A percentile compares a stretch with the other conserved stretches of the same genome.
Evolutionary conservation across 768 basidiomycete genomes (phyloP).

Genomic region (Hortiboletus flavorubellus): DNA sequence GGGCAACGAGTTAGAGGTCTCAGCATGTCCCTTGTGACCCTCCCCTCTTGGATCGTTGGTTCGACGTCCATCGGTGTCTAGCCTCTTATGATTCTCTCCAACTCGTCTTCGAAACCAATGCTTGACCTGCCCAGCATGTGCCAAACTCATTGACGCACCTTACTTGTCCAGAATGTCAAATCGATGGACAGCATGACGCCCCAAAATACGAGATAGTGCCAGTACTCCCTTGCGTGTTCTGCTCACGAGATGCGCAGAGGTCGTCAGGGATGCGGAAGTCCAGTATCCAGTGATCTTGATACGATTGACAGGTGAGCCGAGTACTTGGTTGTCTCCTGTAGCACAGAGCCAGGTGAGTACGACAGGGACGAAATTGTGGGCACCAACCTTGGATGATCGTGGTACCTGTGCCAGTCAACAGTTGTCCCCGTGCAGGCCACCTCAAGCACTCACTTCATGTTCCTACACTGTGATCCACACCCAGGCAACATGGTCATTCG

Average conservation of each 20-base stretch:
- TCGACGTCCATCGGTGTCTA: too few relatives aligned
- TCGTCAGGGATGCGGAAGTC: slow-evolving; percentile 66
- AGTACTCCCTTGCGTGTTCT: slow-evolving; percentile 49
- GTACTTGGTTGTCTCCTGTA: slow-evolving; percentile 72
- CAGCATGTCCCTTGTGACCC: too few relatives aligned
- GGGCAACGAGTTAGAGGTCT: too few relatives aligned
- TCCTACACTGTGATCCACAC: slow-evolving; percentile 74
- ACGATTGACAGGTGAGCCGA: slow-evolving; percentile 85
- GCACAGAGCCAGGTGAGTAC: not conserved
- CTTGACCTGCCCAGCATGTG: too few relatives aligned
- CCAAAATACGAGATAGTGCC: slow-evolving; percentile 60
- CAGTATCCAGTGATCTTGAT: slow-evolving; percentile 86
- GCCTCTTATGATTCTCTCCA: too few relatives aligned
- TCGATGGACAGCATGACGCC: slow-evolving; percentile 67
- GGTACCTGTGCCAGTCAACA: not conserved
- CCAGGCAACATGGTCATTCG: slow-evolving; percentile 79
- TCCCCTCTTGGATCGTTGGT: too few relatives aligned
- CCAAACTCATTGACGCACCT: too few relatives aligned
- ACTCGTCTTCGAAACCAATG: too few relatives aligned
- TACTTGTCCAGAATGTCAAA: slow-evolving; percentile 60
- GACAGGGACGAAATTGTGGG: not conserved
- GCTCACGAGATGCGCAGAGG: slow-evolving; percentile 40
- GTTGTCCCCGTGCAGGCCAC: not conserved
- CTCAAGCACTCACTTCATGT: slow-evolving; percentile 54
- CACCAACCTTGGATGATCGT: slow-evolving; percentile 39